These are phyloP conservation scores for Hirschioporus abietinus DNA, from an alignment of 768 basidiomycete genomes.

Conservation along the genomic window DNA sequence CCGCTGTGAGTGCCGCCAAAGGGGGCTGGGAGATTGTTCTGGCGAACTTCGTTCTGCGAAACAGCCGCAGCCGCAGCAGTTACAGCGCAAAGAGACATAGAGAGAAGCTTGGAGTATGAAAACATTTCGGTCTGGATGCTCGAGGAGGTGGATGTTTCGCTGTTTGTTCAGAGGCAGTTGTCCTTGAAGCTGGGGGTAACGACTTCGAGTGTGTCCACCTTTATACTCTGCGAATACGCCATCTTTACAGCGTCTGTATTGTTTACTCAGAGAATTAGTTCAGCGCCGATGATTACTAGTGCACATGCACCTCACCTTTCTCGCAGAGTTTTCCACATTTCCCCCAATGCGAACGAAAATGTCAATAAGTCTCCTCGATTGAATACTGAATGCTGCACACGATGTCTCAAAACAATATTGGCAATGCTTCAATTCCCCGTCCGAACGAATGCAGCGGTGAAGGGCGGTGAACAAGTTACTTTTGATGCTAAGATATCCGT, in stretches of 20 bases:
- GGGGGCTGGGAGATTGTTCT: constrained; percentile 29
- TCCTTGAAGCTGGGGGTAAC: not conserved
- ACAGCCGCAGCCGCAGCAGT: not conserved
- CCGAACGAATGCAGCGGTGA: not conserved
- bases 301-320: not conserved
- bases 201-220: not conserved
- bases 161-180: not conserved
- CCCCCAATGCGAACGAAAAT: not conserved
- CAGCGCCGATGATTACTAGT: not conserved
- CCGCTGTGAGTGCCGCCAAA: constrained; percentile 46
- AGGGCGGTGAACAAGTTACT: not conserved
- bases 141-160: not conserved
- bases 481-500: not conserved
- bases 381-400: not conserved
- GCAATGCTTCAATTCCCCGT: not conserved
- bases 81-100: not conserved
- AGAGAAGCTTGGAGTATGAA: not conserved
- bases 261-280: not conserved
- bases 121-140: not conserved
- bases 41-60: not conserved
- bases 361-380: not conserved
- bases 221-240: not conserved
- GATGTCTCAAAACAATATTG: not conserved
- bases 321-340: not conserved
- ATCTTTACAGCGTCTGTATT: not conserved